Evolutionary conservation across 148 eudicot genomes (phyloP).

Genomic region (Silene latifolia): DNA sequence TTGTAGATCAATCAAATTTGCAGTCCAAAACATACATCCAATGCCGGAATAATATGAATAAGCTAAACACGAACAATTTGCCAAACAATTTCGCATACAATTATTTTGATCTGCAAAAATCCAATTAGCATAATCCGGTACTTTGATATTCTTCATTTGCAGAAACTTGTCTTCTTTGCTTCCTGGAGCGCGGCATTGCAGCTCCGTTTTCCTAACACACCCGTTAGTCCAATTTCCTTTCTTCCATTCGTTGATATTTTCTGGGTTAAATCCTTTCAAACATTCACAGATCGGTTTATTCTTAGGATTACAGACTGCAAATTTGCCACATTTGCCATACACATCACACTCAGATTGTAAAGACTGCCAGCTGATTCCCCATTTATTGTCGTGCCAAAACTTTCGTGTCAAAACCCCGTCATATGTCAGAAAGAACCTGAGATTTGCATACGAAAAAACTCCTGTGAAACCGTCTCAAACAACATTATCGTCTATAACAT

Average conservation of each 20-base stretch:
- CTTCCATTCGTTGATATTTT: constrained; percentile 25
- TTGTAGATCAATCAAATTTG: constrained; percentile 36
- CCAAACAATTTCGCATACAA: constrained; percentile 29
- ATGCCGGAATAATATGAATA: constrained; percentile 24
- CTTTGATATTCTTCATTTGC: constrained; percentile 20
- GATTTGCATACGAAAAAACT: background rate
- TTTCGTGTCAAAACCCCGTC: background rate
- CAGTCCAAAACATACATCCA: constrained; percentile 48
- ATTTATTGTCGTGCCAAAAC: background rate
- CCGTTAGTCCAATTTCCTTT: constrained; percentile 38
- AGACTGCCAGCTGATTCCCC: background rate
- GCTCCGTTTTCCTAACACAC: constrained; percentile 28
- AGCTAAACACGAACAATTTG: constrained; percentile 44
- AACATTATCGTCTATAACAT: too few relatives aligned
- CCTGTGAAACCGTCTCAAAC: too few relatives aligned
- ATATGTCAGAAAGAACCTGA: background rate
- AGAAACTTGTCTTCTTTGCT: constrained; percentile 33
- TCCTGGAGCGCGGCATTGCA: constrained; percentile 31
- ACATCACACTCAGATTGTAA: constrained; percentile 28
- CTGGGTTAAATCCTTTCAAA: constrained; percentile 34
- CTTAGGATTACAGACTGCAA: constrained; percentile 28
- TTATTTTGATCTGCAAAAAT: constrained; percentile 15
- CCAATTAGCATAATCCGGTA: constrained; percentile 29
- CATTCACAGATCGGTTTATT: constrained; percentile 37
- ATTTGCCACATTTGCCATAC: constrained; percentile 39